Evolutionary conservation across 2,329 filamentous ascomycete genomes (phyloP).

Genomic region (Botrytis hyacinthi): DNA sequence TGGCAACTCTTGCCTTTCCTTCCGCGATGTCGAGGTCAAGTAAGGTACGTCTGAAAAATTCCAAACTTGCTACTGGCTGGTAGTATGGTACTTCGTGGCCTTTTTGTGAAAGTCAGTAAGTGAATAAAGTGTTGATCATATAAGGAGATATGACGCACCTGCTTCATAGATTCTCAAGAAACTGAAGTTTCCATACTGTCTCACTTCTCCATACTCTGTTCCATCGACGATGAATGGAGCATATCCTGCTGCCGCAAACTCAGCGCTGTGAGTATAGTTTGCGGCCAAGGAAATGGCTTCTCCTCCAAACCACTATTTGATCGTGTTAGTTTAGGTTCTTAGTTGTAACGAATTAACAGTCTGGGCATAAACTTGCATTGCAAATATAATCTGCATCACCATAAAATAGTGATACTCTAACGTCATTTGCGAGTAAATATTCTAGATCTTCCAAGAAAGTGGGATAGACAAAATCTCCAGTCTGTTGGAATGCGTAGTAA

Average conservation of each 20-base stretch:
- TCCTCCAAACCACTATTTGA: slow-evolving; percentile 49
- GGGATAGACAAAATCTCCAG: slow-evolving; percentile 60
- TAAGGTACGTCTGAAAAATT: slow-evolving; percentile 36
- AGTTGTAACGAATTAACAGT: not conserved
- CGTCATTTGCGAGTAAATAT: slow-evolving; percentile 46
- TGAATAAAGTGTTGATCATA: not conserved
- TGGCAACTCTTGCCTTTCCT: slow-evolving; percentile 38
- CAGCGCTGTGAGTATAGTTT: slow-evolving; percentile 43
- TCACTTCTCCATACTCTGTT: slow-evolving; percentile 54
- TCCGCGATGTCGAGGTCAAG: slow-evolving; percentile 43
- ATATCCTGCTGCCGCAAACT: slow-evolving; percentile 56
- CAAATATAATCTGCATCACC: slow-evolving; percentile 48
- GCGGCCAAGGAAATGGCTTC: slow-evolving; percentile 55
- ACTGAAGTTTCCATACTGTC: slow-evolving; percentile 55
- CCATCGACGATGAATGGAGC: slow-evolving; percentile 54
- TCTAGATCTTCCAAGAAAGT: slow-evolving; percentile 52
- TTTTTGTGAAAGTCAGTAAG: slow-evolving; percentile 16
- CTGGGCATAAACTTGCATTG: slow-evolving; percentile 22
- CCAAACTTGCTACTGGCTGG: slow-evolving; percentile 32
- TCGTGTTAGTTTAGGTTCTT: slow-evolving; percentile 25
- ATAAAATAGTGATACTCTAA: slow-evolving; percentile 54
- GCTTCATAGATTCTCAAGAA: slow-evolving; percentile 35
- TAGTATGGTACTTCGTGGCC: slow-evolving; percentile 34
- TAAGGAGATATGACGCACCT: slow-evolving; percentile 10
- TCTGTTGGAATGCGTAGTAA: slow-evolving; percentile 45